Percentiles rank a stretch among this genome's conserved stretches.
These are phyloP conservation scores for Globisporangium barbulae DNA, from an alignment of 352 stramenopile species.

Conservation along the genomic window DNA sequence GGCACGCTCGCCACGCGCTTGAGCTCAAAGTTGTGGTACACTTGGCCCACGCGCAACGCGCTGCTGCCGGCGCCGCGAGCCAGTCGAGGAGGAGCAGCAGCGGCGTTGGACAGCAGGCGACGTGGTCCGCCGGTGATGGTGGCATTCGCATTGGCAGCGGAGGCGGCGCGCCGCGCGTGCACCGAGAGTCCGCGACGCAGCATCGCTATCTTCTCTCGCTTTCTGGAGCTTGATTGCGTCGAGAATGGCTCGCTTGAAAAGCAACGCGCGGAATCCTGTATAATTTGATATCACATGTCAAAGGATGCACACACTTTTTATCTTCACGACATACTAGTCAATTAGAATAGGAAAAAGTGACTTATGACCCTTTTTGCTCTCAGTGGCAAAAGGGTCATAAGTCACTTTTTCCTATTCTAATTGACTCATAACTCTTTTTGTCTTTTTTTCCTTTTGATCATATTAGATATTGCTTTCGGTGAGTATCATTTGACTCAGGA, in stretches of 20 bases:
- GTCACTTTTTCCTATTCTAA: too few relatives aligned
- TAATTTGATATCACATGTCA: too few relatives aligned
- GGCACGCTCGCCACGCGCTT: slow-evolving; percentile 57
- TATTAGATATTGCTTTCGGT: too few relatives aligned
- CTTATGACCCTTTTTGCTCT: too few relatives aligned
- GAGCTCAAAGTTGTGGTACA: slow-evolving; percentile 76
- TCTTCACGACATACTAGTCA: too few relatives aligned
- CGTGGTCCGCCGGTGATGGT: background rate
- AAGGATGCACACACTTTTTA: too few relatives aligned
- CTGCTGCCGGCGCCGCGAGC: slow-evolving; percentile 50
- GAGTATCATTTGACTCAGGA: too few relatives aligned
- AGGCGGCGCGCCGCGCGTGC: slow-evolving; percentile 1
- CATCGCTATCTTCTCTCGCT: slow-evolving; percentile 7
- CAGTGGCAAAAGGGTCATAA: too few relatives aligned
- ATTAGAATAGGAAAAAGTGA: too few relatives aligned
- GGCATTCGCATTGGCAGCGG: background rate
- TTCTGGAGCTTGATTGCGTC: background rate
- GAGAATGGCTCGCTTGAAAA: slow-evolving; percentile 1
- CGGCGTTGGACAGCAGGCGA: slow-evolving; percentile 6
- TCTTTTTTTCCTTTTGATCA: too few relatives aligned
- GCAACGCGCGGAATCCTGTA: background rate
- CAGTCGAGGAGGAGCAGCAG: background rate
- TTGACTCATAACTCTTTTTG: too few relatives aligned
- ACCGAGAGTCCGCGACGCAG: slow-evolving; percentile 13
- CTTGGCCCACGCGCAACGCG: slow-evolving; percentile 49